Conservation (phyloP, 306 rosid species). For the Fagus sylvatica region DNA sequence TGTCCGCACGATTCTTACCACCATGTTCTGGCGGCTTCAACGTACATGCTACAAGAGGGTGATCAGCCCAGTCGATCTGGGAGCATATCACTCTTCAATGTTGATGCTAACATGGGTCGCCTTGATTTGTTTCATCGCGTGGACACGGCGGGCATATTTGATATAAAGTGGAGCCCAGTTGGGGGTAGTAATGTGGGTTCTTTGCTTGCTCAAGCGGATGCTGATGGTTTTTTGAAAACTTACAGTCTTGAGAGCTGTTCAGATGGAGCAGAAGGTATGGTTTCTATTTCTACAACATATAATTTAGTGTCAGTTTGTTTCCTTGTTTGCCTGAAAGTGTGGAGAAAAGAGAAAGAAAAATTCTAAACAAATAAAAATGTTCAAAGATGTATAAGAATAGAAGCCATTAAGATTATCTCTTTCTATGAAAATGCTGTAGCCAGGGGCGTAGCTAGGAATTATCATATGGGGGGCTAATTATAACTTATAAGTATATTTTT, state of each 20-base stretch:
- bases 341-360: neutral
- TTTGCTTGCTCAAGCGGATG: constrained; percentile 76
- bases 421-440: neutral
- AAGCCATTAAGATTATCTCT: neutral
- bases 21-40: constrained; percentile 73
- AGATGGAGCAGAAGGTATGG: constrained; percentile 55
- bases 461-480: too few relatives aligned
- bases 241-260: constrained; percentile 40
- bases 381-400: neutral
- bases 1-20: constrained; percentile 59
- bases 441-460: too few relatives aligned
- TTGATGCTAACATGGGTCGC: constrained; percentile 35
- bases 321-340: neutral
- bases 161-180: constrained; percentile 79
- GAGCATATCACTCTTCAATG: constrained; percentile 66
- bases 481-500: too few relatives aligned
- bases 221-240: constrained; percentile 79
- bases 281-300: neutral
- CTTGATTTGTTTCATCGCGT: constrained; percentile 50
- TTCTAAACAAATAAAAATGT: neutral
- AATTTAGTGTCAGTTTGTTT: neutral
- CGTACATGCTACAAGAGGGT: constrained; percentile 79
- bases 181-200: constrained; percentile 40
- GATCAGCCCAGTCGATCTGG: constrained; percentile 64
- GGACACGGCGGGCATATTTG: constrained; percentile 69